Conservation (phyloP, 257 asterid species). For the Avicennia marina region DNA sequence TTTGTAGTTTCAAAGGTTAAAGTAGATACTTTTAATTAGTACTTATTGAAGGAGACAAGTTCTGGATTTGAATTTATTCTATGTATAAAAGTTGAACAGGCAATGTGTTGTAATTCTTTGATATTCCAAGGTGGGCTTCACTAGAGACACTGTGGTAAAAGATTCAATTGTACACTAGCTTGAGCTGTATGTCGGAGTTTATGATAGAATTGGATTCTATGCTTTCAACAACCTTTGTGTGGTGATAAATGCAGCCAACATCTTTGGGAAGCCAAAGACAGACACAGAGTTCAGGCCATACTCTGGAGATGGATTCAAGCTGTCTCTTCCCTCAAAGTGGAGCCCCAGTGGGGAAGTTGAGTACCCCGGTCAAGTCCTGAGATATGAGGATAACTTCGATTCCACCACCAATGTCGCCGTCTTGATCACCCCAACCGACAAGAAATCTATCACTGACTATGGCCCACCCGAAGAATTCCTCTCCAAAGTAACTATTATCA, state of each 20-base stretch:
- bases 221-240: too few relatives aligned
- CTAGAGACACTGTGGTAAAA: too few relatives aligned
- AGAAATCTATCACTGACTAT: constrained; percentile 70
- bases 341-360: constrained; percentile 31
- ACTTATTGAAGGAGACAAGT: too few relatives aligned
- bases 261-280: constrained; percentile 60
- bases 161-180: too few relatives aligned
- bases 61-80: too few relatives aligned
- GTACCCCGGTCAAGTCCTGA: constrained; percentile 72
- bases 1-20: too few relatives aligned
- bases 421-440: constrained; percentile 55
- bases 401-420: constrained; percentile 55
- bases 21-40: too few relatives aligned
- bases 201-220: too few relatives aligned
- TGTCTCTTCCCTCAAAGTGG: neutral
- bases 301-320: constrained; percentile 54
- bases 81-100: too few relatives aligned
- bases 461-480: constrained; percentile 75
- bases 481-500: constrained; percentile 36
- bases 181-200: too few relatives aligned
- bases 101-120: too few relatives aligned
- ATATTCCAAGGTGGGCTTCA: too few relatives aligned
- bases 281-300: constrained; percentile 52
- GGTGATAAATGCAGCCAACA: constrained; percentile 11
- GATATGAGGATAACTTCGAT: constrained; percentile 87